Percentiles rank a stretch among this genome's conserved stretches.
Evolutionary conservation across 805 yeast genomes (phyloP).

Genomic region (Candida ovalis): DNA sequence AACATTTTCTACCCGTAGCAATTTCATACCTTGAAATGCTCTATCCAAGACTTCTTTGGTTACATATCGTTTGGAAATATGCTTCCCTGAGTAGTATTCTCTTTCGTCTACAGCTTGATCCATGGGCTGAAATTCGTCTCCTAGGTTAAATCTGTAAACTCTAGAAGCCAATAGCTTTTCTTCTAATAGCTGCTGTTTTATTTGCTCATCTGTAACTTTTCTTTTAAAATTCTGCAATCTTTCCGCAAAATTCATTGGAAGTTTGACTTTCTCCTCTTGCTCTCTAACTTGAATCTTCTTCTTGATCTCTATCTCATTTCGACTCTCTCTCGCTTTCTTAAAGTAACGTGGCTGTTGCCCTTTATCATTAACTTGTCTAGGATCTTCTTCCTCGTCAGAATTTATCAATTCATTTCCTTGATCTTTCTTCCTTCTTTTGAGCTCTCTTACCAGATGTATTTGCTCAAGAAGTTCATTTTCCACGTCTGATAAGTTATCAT

Average conservation of each 20-base stretch:
- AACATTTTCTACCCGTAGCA: slow-evolving; percentile 54
- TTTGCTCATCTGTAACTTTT: slow-evolving; percentile 17
- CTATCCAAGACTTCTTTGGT: slow-evolving; percentile 31
- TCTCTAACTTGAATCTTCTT: slow-evolving; percentile 3
- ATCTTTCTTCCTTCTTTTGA: slow-evolving; percentile 16
- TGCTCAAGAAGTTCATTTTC: slow-evolving; percentile 23
- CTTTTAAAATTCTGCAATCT: slow-evolving; percentile 9
- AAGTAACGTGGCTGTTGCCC: slow-evolving; percentile 16
- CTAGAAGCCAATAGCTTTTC: slow-evolving; percentile 32
- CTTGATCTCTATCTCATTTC: slow-evolving; percentile 11
- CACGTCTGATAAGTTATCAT: slow-evolving; percentile 20
- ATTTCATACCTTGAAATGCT: slow-evolving; percentile 45
- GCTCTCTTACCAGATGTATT: slow-evolving; percentile 16
- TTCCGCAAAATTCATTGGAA: slow-evolving; percentile 9
- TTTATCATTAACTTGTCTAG: slow-evolving; percentile 13
- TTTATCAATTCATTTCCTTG: slow-evolving; percentile 16
- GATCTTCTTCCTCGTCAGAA: slow-evolving; percentile 29
- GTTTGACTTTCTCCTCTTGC: not conserved
- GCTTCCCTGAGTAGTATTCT: slow-evolving; percentile 44
- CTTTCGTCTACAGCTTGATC: slow-evolving; percentile 33
- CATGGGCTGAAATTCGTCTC: slow-evolving; percentile 24
- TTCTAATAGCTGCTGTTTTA: slow-evolving; percentile 16
- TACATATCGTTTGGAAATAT: slow-evolving; percentile 46
- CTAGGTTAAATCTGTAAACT: slow-evolving; percentile 36
- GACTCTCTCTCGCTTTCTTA: slow-evolving; percentile 2